Conservation (phyloP, 352 stramenopile genomes). For the Pythium folliculosum region DNA sequence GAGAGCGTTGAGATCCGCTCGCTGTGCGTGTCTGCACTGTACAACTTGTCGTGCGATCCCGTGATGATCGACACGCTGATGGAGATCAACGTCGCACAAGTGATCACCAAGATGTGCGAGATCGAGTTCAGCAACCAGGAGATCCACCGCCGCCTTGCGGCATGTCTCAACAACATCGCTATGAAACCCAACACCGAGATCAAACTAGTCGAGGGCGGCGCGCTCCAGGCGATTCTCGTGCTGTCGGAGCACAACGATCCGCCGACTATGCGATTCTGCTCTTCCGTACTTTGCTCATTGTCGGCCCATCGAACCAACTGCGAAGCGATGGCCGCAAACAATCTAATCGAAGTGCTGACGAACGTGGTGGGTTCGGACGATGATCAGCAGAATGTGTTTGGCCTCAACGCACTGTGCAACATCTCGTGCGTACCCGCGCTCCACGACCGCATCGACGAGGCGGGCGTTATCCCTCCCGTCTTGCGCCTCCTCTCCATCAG, state of each 20-base stretch:
- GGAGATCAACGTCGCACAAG: slow-evolving; percentile 82
- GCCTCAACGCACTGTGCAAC: slow-evolving; percentile 78
- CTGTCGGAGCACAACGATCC: slow-evolving; percentile 73
- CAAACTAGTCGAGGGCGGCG: slow-evolving; percentile 72
- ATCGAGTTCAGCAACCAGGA: slow-evolving; percentile 85
- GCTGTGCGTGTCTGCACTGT: slow-evolving; percentile 77
- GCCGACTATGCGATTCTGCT: slow-evolving; percentile 68
- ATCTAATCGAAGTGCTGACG: slow-evolving; percentile 65
- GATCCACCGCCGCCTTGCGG: slow-evolving; percentile 68
- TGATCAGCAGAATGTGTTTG: slow-evolving; percentile 70
- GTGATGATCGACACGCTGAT: slow-evolving; percentile 74
- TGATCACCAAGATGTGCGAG: slow-evolving; percentile 86
- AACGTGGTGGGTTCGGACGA: slow-evolving; percentile 55
- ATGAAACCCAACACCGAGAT: slow-evolving; percentile 48
- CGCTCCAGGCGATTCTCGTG: slow-evolving; percentile 64
- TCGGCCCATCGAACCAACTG: slow-evolving; percentile 69
- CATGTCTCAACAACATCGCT: slow-evolving; percentile 78
- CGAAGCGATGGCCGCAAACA: slow-evolving; percentile 68
- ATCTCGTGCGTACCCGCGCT: slow-evolving; percentile 61
- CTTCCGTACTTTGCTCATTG: slow-evolving; percentile 71
- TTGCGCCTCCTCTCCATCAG: slow-evolving; percentile 50
- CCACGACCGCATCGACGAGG: slow-evolving; percentile 75
- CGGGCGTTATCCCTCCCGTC: slow-evolving; percentile 47
- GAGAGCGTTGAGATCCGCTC: slow-evolving; percentile 82
- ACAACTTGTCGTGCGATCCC: slow-evolving; percentile 83